Evolutionary conservation across 2,329 filamentous ascomycete species (phyloP).

Genomic region (Thielaviopsis euricoi): DNA sequence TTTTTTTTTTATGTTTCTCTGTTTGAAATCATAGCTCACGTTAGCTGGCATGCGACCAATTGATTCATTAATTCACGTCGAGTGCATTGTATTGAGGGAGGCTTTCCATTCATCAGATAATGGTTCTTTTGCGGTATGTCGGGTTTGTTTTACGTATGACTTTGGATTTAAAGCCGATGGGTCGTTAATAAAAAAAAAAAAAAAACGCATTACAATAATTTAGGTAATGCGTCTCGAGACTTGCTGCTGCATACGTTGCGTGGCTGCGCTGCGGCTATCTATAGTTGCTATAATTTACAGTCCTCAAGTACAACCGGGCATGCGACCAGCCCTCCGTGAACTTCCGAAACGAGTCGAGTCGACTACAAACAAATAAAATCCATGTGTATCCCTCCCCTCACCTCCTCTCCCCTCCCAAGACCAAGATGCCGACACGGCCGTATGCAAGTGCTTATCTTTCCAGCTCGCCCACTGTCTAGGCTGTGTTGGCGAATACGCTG

Average conservation of each 20-base stretch:
- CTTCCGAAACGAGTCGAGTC: neutral
- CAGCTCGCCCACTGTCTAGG: neutral
- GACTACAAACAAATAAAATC: too few relatives aligned
- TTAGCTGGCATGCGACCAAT: neutral
- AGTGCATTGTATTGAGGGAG: too few relatives aligned
- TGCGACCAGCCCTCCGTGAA: neutral
- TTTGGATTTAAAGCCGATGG: neutral
- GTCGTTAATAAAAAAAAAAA: neutral
- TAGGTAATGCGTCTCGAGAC: neutral
- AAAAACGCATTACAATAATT: neutral
- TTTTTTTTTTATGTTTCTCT: too few relatives aligned
- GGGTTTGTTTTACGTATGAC: neutral
- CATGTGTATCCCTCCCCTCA: too few relatives aligned
- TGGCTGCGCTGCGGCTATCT: neutral
- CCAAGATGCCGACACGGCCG: neutral
- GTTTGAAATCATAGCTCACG: too few relatives aligned
- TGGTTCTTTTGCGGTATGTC: neutral
- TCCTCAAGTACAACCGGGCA: too few relatives aligned
- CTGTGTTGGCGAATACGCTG: neutral
- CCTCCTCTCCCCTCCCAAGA: neutral
- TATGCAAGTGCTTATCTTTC: conserved; percentile 7
- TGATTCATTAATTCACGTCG: too few relatives aligned
- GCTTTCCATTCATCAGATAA: neutral
- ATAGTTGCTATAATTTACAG: too few relatives aligned
- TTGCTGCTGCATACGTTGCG: neutral